Evolutionary conservation across 495 filamentous ascomycete genomes (phyloP), one percentile per base, ranked within the genome.

Genomic region (Tetracladium marchalianum): DNA sequence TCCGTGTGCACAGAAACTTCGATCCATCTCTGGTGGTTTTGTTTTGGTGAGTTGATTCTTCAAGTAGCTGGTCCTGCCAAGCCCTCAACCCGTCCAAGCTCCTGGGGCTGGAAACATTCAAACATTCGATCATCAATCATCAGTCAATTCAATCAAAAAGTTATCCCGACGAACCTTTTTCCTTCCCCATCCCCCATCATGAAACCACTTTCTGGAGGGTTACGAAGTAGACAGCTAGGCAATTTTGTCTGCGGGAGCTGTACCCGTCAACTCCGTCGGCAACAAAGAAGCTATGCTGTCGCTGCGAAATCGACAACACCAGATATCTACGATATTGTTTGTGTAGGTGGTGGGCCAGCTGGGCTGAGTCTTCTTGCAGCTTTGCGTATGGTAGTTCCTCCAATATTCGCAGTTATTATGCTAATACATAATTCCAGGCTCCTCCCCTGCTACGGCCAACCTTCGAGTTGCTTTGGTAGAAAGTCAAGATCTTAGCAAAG

Each of bases 331-430:
- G 56, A 59, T 47, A 50, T 97, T 27, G 88, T 95, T 42, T 92
- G 88, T 49, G 84, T 99, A 50, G 93, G 93, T 42, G 93, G 92
- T 22, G 93, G 93, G n/a, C 93, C 92, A 11, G 92, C 90, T 8
- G 93, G 93, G 41, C 69, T 99, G 36, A 90, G 86, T 54, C 75
- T 99, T 16, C 66, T 95, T 44, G 80, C 87, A 47, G 89, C 89
- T 52, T 74, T 99, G 35, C 80, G 89, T 94, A 74, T 62, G 80
- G 60, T 42, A 35, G 19, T 47, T 36, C 7, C 11, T 47, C 27
- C 47, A 11, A 15, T 24, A 17, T 41, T 4, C 34, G 11, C 19
- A 18, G 35, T 39, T 8, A 9, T 15, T 56, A 34, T 50, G 31
- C 37, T 40, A 40, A 38, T 55, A 39, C 15, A 39, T 31, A 36